Base-by-base conservation (phyloP, 2,329 filamentous ascomycete species). In the Domatiomyces globalis region DNA sequence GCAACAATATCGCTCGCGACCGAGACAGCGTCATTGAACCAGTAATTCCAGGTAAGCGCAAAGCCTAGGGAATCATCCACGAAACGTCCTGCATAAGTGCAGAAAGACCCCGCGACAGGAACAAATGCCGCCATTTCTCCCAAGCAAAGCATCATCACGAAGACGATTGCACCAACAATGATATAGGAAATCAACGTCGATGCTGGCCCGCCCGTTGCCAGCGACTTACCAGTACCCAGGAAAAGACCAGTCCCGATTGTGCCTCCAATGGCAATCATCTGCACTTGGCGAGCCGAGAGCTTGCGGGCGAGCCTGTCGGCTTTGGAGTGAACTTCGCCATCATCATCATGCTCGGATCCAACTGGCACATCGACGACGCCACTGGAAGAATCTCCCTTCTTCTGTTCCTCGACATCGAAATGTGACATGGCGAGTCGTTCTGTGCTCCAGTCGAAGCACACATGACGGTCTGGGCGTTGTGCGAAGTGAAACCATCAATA, bases 41-140 rank as follows among this genome's bases (percentile, higher is more conserved):
- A 83, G 63, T 94, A 92, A 46, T 69, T 65, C 69, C 68, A 71
- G n/a, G 66, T 67, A 58, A 71, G 65, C 19, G 68, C 67, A 50
- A 71, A 71, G 1, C 67, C 69, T 64, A 56, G 52, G 29, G 54
- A 88, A 1, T 89, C 89, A 63, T 95, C 88, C n/a, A 95, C 68
- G 62, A 95, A 95, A 15, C 89, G 80, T 20, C 87, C 94, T 9
- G 89, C 90, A 69, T 88, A 95, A 6, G 87, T 83, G 1, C 87
- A 87, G 65, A 95, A 95, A 2, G 87, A 92, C 51, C 89, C 89
- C 20, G 88, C 85, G 22, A 95, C 84, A 3, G 90, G 89, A 60
- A 89, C 95, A 10, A 88, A 71, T n/a, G 95, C 88, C 12, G 89
- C 86, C 68, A 96, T 79, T 67, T 95, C 90, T 56, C 90, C 90